Base-by-base conservation (phyloP, 108 stramenopile species). In the Skeletonema menzelii region DNA sequence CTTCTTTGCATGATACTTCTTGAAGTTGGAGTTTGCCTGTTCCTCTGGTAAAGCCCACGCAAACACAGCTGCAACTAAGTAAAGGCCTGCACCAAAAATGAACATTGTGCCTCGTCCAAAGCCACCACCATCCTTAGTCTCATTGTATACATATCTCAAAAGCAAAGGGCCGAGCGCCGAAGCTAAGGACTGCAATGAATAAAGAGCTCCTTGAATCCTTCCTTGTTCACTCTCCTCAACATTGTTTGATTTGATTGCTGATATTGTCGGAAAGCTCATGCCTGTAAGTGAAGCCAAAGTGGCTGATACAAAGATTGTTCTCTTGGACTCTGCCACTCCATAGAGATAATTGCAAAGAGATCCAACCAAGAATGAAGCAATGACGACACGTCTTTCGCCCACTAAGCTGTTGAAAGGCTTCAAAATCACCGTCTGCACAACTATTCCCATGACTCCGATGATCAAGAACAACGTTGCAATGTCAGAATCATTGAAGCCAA, bases 221-320 rank as follows among this genome's bases (percentile, higher is more conserved):
- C 94, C 94, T 68, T 95, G 94, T 57, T 95, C 94, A 0, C 73
- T 62, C 32, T 84, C 86, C 31, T 81, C 63, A 32, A 88, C 94
- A 80, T 95, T 95, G 73, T 91, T 95, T 8, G 89, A 70, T 67
- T 95, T 95, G 72, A 95, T 92, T 44, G 91, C 91, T 11, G 83
- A 85, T 42, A 95, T 95, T 47, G 91, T 91, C 1, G 94, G 94
- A 76, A 95, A 95, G 4, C 86, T 70, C 90, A 95, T 92, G 35
- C 75, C 74, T 5, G 78, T 63, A 2, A 92, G 40, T 17, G 81
- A 75, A 2, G 81, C 73, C 10, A 95, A 58, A 11, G 82, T 80
- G 0, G 85, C 76, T 4, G 88, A 85, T 10, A 77, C 65, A 73
- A 85, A 90, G 55, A 95, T 86, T 42, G 84, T 84, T 22, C 66